Evolutionary conservation across 192 early-diverging fungal genomes (phyloP).

Genomic region (Chytriomyces sp.): DNA sequence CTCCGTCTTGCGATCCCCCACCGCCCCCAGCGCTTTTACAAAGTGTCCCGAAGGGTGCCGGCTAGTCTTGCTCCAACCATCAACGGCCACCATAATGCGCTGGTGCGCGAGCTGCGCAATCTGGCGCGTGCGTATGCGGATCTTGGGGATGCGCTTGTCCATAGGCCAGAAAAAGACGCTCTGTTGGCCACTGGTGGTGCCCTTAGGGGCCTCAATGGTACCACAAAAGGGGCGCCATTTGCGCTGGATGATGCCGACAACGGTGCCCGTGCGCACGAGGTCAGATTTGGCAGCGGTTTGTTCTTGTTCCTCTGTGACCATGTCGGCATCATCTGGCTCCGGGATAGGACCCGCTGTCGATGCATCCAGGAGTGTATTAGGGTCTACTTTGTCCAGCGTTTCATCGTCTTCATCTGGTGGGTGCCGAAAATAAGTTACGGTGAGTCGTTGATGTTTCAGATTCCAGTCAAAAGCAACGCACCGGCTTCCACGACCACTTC

Average conservation of each 20-base stretch:
- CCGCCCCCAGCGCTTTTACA: slow-evolving; percentile 85
- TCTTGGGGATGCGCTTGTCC: slow-evolving; percentile 92
- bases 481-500: slow-evolving; percentile 76
- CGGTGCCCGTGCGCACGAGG: slow-evolving; percentile 72
- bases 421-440: neutral
- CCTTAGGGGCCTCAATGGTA: slow-evolving; percentile 71
- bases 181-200: slow-evolving; percentile 57
- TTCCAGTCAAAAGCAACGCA: neutral
- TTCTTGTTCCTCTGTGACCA: slow-evolving; percentile 31
- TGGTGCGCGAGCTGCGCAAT: slow-evolving; percentile 74
- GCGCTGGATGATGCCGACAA: slow-evolving; percentile 92
- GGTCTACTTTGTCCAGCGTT: slow-evolving; percentile 22
- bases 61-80: slow-evolving; percentile 78
- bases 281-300: slow-evolving; percentile 41
- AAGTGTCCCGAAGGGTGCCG: slow-evolving; percentile 87
- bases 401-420: slow-evolving; percentile 60
- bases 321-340: slow-evolving; percentile 17
- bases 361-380: slow-evolving; percentile 21
- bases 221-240: slow-evolving; percentile 96
- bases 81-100: slow-evolving; percentile 91
- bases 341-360: slow-evolving; percentile 2
- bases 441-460: neutral
- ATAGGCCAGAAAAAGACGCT: slow-evolving; percentile 85
- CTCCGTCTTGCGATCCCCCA: slow-evolving; percentile 93
- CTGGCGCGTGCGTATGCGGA: slow-evolving; percentile 90